phyloP scores from a whole-genome alignment of 202 grass and related monocot genomes.

The Eragrostis tef region DNA sequence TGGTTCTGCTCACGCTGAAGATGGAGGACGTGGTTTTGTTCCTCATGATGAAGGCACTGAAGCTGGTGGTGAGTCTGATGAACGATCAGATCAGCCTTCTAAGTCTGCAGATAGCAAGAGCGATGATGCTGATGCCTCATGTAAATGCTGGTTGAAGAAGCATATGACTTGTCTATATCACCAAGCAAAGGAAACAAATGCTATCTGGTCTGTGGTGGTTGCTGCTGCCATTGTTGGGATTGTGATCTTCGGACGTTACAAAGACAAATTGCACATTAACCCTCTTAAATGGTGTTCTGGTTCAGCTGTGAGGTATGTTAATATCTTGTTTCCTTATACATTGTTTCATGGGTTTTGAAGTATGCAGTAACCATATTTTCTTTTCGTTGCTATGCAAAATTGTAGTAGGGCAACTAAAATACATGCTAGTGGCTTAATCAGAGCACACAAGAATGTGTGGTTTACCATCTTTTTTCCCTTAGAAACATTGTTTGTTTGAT shows the following conservation, averaged over 20 bases:
- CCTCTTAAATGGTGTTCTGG: constrained; percentile 56
- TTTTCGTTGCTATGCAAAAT: neutral
- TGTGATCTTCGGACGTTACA: constrained; percentile 75
- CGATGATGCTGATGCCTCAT: constrained; percentile 34
- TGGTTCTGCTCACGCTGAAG: constrained; percentile 29
- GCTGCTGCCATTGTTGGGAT: constrained; percentile 76
- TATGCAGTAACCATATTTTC: neutral
- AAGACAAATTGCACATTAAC: constrained; percentile 67
- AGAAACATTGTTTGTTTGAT: neutral
- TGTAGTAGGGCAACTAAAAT: neutral
- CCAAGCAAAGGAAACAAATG: constrained; percentile 75
- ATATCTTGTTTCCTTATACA: neutral
- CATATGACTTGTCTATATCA: constrained; percentile 68
- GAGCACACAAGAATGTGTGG: neutral
- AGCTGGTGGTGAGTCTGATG: constrained; percentile 37
- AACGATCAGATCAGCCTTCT: neutral
- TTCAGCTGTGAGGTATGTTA: constrained; percentile 58
- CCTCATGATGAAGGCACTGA: constrained; percentile 24
- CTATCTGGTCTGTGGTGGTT: constrained; percentile 78
- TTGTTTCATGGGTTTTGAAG: neutral
- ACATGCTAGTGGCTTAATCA: neutral
- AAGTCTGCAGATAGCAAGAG: constrained; percentile 32
- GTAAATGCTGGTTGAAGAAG: constrained; percentile 72
- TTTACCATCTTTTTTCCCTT: neutral
- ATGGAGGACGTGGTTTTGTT: neutral